Conservation (phyloP, 345 rosid species). For the Citropsis articulata region DNA sequence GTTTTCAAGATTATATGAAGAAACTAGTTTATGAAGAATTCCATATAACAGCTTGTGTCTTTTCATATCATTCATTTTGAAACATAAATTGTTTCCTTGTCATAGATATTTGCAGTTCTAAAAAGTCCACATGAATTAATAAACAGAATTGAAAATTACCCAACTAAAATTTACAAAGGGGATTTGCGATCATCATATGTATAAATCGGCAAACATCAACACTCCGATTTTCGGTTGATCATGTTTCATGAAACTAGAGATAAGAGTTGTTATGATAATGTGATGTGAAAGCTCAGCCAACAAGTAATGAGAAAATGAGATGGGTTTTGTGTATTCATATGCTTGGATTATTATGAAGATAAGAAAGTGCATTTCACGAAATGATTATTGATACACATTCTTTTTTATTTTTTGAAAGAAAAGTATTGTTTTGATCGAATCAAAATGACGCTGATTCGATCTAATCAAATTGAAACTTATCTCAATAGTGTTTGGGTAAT, state of each 20-base stretch:
- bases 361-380: neutral
- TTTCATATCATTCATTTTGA: neutral
- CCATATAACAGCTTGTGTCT: neutral
- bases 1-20: neutral
- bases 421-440: too few species aligned
- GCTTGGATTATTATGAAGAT: neutral
- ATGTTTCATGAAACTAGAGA: conserved; percentile 2
- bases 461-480: neutral
- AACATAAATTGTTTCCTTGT: neutral
- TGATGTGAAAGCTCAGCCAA: conserved; percentile 9
- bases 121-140: neutral
- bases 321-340: neutral
- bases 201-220: neutral
- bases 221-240: neutral
- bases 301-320: neutral
- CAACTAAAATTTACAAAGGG: neutral
- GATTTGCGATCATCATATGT: neutral
- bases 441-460: too few species aligned
- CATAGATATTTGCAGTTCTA: neutral
- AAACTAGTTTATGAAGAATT: neutral
- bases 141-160: neutral
- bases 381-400: neutral
- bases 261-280: neutral
- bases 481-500: too few species aligned
- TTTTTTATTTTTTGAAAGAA: neutral